Conservation (phyloP, 163 green algal species). For the Scenedesmus sp. region DNA sequence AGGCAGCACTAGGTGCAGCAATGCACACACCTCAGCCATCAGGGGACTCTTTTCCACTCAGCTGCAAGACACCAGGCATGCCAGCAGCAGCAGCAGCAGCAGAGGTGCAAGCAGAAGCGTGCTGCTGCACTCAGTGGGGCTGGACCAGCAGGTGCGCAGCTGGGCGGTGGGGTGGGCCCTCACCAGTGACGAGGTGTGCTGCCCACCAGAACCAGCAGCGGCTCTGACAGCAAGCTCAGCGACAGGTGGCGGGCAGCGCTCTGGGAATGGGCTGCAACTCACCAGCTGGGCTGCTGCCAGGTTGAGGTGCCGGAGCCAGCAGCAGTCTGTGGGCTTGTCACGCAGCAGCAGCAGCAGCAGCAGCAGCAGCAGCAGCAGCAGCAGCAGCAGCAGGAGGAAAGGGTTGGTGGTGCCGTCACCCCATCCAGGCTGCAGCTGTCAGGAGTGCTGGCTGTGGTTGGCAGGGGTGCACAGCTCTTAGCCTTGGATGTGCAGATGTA, state of each 20-base stretch:
- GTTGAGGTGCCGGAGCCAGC: constrained; percentile 35
- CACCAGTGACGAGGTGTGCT: no score
- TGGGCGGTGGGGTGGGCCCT: neutral
- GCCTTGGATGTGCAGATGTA: neutral
- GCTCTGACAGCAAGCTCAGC: neutral
- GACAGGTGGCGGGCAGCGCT: neutral
- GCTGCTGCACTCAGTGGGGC: constrained; percentile 4
- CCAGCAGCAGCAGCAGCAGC: neutral
- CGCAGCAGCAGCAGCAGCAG: neutral
- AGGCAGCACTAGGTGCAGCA: neutral
- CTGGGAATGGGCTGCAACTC: neutral
- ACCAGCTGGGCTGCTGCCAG: neutral
- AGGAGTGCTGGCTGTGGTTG: constrained; percentile 4
- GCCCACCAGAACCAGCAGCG: neutral
- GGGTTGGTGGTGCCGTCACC: no score
- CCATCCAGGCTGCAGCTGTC: neutral
- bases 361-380: neutral
- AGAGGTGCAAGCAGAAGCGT: neutral
- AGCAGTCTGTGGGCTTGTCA: neutral
- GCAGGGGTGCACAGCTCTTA: neutral
- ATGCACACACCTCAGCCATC: constrained; percentile 35
- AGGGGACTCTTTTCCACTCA: neutral
- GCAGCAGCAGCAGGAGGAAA: neutral
- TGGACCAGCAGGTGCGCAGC: constrained; percentile 18
- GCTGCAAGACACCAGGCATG: no score